phyloP scores from a whole-genome alignment of 1,284 basidiomycete species.

The Leccinum pallidistipes region DNA sequence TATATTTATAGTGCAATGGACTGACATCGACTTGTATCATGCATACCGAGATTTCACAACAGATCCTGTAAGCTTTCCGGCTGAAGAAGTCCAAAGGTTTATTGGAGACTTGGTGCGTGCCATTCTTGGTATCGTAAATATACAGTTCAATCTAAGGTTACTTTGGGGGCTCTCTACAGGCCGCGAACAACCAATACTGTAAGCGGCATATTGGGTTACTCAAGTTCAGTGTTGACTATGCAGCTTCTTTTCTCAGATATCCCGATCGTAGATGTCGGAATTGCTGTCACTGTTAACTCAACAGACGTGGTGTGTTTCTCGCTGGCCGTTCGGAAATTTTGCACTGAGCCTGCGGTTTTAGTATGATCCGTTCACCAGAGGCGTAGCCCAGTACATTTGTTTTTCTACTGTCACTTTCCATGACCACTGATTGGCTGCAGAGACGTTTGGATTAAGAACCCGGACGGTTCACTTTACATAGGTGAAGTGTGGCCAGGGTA shows the following conservation, averaged over 20 bases:
- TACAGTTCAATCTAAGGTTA: neutral
- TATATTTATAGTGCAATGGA: conserved; percentile 26
- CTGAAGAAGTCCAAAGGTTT: conserved; percentile 57
- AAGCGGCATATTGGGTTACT: neutral
- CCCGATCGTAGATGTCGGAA: conserved; percentile 43
- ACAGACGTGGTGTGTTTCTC: conserved; percentile 38
- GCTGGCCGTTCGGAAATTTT: neutral
- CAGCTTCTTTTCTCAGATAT: conserved; percentile 35
- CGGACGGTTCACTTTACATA: conserved; percentile 63
- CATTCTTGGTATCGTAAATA: neutral
- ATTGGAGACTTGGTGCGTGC: conserved; percentile 56
- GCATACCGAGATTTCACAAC: conserved; percentile 67
- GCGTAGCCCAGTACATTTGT: conserved; percentile 38
- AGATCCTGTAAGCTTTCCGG: conserved; percentile 64
- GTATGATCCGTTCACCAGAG: conserved; percentile 49
- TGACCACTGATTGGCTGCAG: conserved; percentile 31
- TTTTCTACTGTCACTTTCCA: neutral
- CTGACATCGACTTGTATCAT: conserved; percentile 74
- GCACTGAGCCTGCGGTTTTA: conserved; percentile 17
- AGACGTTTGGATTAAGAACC: conserved; percentile 64
- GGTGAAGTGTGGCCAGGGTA: conserved; percentile 66
- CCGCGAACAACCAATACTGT: conserved; percentile 45
- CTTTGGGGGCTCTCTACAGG: conserved; percentile 15
- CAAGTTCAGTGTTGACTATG: neutral
- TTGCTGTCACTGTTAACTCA: conserved; percentile 38